Conservation (phyloP, 1,139 yeast species). For the Suhomyces bokatorum region DNA sequence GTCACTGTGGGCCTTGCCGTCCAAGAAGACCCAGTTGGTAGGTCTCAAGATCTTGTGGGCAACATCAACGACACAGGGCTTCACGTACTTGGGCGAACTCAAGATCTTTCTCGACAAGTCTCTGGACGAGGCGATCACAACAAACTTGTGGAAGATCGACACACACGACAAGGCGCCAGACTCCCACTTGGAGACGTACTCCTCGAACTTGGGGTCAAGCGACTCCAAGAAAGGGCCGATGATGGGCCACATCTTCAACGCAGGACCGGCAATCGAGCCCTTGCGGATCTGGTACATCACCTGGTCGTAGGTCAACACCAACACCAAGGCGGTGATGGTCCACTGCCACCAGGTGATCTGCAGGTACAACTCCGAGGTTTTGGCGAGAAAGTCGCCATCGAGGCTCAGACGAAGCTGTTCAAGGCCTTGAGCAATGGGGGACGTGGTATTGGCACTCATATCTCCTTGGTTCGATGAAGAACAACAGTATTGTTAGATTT, state of each 20-base stretch:
- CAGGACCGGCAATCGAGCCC: slow-evolving; percentile 90
- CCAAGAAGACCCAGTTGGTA: slow-evolving; percentile 94
- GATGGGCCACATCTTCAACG: slow-evolving; percentile 83
- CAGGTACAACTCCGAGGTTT: slow-evolving; percentile 10
- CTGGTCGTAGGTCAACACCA: slow-evolving; percentile 74
- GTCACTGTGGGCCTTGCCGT: slow-evolving; percentile 92
- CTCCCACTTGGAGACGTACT: slow-evolving; percentile 88
- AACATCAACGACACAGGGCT: slow-evolving; percentile 97
- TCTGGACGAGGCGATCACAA: slow-evolving; percentile 88
- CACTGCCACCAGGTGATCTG: slow-evolving; percentile 50
- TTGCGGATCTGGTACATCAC: slow-evolving; percentile 72
- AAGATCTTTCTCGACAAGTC: slow-evolving; percentile 89
- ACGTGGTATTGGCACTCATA: slow-evolving; percentile 18
- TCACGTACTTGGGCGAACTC: slow-evolving; percentile 81
- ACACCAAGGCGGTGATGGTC: slow-evolving; percentile 48
- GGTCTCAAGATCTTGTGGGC: slow-evolving; percentile 92
- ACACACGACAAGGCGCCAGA: slow-evolving; percentile 95
- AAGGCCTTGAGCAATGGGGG: slow-evolving; percentile 16
- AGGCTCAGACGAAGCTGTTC: slow-evolving; percentile 10
- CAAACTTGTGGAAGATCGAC: slow-evolving; percentile 95
- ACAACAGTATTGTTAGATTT: not conserved
- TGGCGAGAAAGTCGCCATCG: slow-evolving; percentile 7
- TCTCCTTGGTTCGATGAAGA: not conserved
- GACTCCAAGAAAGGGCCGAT: slow-evolving; percentile 96
- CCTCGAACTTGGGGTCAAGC: slow-evolving; percentile 95